phyloP scores from a whole-genome alignment of 257 asterid genomes.

The Penstemon eatonii region DNA sequence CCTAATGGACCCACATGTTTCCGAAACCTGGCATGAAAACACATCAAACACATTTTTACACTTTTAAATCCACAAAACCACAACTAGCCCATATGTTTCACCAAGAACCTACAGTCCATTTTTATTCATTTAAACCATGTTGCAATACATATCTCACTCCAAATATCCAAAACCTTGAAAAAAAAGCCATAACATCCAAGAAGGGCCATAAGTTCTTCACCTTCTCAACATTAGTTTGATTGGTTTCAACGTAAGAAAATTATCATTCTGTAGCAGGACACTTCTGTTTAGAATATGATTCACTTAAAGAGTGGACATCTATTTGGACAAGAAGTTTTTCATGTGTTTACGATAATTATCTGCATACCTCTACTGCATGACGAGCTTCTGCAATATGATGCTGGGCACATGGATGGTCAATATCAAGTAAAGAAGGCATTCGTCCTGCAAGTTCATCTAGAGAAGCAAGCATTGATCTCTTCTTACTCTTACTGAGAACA shows the following conservation, averaged over 20 bases:
- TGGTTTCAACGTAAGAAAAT: not conserved
- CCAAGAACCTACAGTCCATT: too few species aligned
- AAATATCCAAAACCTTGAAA: too few species aligned
- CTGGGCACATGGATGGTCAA: conserved; percentile 95
- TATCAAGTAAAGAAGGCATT: conserved; percentile 92
- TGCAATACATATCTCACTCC: too few species aligned
- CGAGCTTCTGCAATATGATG: conserved; percentile 89
- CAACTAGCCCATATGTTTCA: too few species aligned
- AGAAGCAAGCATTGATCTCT: conserved; percentile 66
- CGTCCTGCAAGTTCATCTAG: conserved; percentile 79
- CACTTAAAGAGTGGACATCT: not conserved
- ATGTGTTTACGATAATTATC: not conserved
- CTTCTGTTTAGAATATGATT: not conserved
- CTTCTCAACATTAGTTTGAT: not conserved
- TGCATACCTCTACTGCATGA: conserved; percentile 69
- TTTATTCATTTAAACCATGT: too few species aligned
- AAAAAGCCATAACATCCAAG: too few species aligned
- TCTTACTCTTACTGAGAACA: conserved; percentile 76
- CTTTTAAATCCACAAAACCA: too few species aligned
- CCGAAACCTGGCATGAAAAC: too few species aligned
- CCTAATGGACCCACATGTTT: too few species aligned
- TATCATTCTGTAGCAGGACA: not conserved
- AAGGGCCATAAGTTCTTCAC: too few species aligned
- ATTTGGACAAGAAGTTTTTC: too few species aligned
- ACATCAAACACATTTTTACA: too few species aligned